phyloP scores from a whole-genome alignment of 768 basidiomycete genomes.

The Boletus pseudo-olivaceus region DNA sequence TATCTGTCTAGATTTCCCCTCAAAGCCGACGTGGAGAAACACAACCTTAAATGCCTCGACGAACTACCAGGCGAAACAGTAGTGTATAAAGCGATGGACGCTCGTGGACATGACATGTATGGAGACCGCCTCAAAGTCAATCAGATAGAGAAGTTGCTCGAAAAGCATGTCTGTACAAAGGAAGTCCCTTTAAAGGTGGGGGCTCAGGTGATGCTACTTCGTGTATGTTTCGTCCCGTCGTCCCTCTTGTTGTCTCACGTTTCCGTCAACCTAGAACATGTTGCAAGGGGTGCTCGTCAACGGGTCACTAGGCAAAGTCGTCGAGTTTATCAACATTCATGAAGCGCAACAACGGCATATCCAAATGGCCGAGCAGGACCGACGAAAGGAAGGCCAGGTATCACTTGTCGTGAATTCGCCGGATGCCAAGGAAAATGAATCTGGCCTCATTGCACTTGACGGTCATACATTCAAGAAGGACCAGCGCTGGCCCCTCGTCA shows the following conservation, averaged over 20 bases:
- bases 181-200: constrained; percentile 52
- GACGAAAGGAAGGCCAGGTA: constrained; percentile 8
- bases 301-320: constrained; percentile 83
- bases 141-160: constrained; percentile 35
- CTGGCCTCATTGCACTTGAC: constrained; percentile 21
- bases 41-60: constrained; percentile 21
- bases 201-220: constrained; percentile 78
- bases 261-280: constrained; percentile 28
- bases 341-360: constrained; percentile 29
- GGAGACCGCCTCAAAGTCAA: constrained; percentile 29
- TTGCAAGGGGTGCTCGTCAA: constrained; percentile 56
- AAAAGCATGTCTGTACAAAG: constrained; percentile 48
- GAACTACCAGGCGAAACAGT: constrained; percentile 26
- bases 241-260: not conserved
- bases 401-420: not conserved
- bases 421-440: not conserved
- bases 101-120: constrained; percentile 41
- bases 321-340: constrained; percentile 28
- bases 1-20: constrained; percentile 23
- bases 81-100: constrained; percentile 43
- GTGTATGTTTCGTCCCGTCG: constrained; percentile 17
- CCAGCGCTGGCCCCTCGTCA: constrained; percentile 34
- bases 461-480: constrained; percentile 10
- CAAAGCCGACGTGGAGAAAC: constrained; percentile 25
- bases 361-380: constrained; percentile 28